Evolutionary conservation across 331 rosid species (phyloP), one percentile per base, ranked within the genome.

Genomic region (Erythrophleum ivorense): DNA sequence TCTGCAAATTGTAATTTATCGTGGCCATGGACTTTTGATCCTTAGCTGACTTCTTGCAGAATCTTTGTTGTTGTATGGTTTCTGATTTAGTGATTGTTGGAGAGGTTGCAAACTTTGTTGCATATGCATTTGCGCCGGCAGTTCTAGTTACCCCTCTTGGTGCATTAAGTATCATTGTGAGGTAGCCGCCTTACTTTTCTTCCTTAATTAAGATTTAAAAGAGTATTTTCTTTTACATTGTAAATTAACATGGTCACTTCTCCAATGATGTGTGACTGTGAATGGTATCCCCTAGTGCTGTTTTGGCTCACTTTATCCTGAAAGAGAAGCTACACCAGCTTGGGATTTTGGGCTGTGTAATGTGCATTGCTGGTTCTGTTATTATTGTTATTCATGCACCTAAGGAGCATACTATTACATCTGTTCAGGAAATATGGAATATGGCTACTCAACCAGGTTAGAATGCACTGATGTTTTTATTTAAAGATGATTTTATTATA

Each of bases 371-470:
- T 18, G 98, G 98, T 65, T 88, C 94, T 14, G 65, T 91, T 79
- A 84, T 90, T 59, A 87, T 94, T 71, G 93, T 94, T 62, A 75
- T 92, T 50, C 94, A 94, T 74, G 97, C 97, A 65, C 98, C 98
- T 19, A 80, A 49, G 70, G 98, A 94, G 59, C 87, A 66, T 80
- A 78, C 94, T 19, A 91, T 92, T 54, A 75, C 71, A 15, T 92
- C 93, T 66, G 97, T 91, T 75, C 90, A 80, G 80, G 92, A 94
- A 85, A 89, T 92, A 89, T 92, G 97, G 98, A 71, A 41, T 63
- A 78, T 94, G 96, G 98, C 98, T 78, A 94, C 88, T 52, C 98
- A 92, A 86, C 96, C 98, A 78, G 96, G 98, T 94, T 79, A 72
- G 79, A 59, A 59, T 71, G 48, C 49, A 34, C 66, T 34, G 3